phyloP scores from a whole-genome alignment of 345 rosid species.

The Hypericum androsaemum region DNA sequence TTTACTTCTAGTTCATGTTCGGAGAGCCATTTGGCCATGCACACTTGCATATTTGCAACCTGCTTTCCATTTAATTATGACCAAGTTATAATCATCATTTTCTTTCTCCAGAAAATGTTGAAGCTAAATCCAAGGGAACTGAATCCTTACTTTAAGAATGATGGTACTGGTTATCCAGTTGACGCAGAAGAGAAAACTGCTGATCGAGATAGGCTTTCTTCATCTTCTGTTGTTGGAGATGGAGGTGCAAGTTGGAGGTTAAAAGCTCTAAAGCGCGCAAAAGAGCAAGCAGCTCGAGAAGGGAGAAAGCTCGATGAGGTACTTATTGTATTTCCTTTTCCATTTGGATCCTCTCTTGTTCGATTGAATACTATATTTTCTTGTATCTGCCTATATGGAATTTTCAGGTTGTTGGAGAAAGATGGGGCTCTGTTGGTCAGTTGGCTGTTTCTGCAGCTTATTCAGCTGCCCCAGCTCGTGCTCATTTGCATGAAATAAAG shows the following conservation, averaged over 20 bases:
- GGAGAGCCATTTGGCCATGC: not conserved
- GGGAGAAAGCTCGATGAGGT: conserved; percentile 65
- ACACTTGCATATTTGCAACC: not conserved
- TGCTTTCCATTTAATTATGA: not conserved
- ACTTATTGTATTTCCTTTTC: conserved; percentile 1
- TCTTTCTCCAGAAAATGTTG: conserved; percentile 23
- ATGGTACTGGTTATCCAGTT: conserved; percentile 80
- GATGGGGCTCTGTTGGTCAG: conserved; percentile 75
- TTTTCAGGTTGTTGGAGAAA: conserved; percentile 66
- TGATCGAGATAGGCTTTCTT: conserved; percentile 30
- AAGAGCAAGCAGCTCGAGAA: conserved; percentile 87
- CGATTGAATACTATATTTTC: conserved; percentile 8
- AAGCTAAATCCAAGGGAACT: conserved; percentile 64
- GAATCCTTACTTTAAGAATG: conserved; percentile 70
- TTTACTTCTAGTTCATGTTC: no score
- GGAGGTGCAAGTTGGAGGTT: conserved; percentile 98
- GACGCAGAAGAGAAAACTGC: conserved; percentile 37
- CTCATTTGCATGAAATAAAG: conserved; percentile 76
- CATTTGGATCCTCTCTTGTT: not conserved
- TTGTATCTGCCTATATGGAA: conserved; percentile 13
- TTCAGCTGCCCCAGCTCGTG: conserved; percentile 68
- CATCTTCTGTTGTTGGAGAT: conserved; percentile 68
- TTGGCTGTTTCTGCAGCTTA: conserved; percentile 59
- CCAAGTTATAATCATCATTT: not conserved
- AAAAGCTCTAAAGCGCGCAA: conserved; percentile 77